Conservation (phyloP, 176 grass and related monocot species). For the Oropetium thomaeum region DNA sequence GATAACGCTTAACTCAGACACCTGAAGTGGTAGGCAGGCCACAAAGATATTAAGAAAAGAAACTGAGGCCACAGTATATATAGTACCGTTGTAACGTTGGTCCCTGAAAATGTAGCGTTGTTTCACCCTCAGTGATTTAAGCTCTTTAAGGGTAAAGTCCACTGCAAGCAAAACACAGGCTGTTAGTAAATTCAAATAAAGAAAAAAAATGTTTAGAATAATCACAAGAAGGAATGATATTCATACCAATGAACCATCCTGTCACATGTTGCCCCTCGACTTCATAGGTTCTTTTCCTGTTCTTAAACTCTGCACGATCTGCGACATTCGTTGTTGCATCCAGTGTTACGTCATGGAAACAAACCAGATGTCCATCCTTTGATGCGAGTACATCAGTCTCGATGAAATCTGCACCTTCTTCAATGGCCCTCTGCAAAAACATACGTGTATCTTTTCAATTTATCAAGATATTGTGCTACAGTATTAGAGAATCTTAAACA, state of each 20-base stretch:
- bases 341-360: slow-evolving; percentile 74
- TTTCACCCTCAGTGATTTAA: slow-evolving; percentile 71
- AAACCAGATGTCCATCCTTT: slow-evolving; percentile 67
- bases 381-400: slow-evolving; percentile 77
- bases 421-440: slow-evolving; percentile 64
- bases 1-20: not conserved
- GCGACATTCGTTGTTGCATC: slow-evolving; percentile 54
- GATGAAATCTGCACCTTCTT: slow-evolving; percentile 86
- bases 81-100: slow-evolving; percentile 79
- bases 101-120: slow-evolving; percentile 65
- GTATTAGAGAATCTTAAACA: slow-evolving; percentile 19
- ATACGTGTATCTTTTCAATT: slow-evolving; percentile 10
- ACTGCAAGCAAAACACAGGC: slow-evolving; percentile 45
- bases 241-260: slow-evolving; percentile 63
- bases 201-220: too few relatives aligned
- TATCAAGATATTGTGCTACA: not conserved
- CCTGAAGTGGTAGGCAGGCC: not conserved
- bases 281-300: slow-evolving; percentile 75
- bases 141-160: slow-evolving; percentile 71
- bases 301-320: slow-evolving; percentile 39
- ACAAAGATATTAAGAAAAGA: not conserved
- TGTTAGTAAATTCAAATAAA: too few relatives aligned
- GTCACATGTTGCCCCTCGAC: slow-evolving; percentile 51
- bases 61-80: not conserved
- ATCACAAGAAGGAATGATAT: not conserved